Conservation (phyloP, 805 yeast species). For the Monosporozyma servazzii region DNA sequence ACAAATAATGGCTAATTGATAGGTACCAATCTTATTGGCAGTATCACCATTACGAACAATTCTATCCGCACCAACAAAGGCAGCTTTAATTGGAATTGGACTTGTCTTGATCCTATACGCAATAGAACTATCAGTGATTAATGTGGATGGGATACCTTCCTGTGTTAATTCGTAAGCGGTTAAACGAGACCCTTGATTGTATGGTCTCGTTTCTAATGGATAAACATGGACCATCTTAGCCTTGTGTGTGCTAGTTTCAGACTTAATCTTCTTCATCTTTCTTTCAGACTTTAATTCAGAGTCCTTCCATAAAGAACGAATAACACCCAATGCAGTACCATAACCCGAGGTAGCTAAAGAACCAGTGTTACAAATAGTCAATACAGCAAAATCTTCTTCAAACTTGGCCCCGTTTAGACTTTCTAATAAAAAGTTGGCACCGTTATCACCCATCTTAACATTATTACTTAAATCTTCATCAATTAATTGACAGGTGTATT, state of each 20-base stretch:
- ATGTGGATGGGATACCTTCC: conserved; percentile 79
- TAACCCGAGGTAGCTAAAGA: conserved; percentile 95
- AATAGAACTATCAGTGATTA: conserved; percentile 88
- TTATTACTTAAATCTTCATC: conserved; percentile 76
- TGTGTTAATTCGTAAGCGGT: conserved; percentile 86
- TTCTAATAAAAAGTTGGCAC: conserved; percentile 55
- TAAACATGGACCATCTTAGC: conserved; percentile 61
- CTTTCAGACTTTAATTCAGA: conserved; percentile 27
- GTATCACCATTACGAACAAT: conserved; percentile 90
- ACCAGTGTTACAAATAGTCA: conserved; percentile 95
- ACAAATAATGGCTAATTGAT: conserved; percentile 72
- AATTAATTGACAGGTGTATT: conserved; percentile 47
- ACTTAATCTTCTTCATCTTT: conserved; percentile 18
- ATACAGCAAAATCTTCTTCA: conserved; percentile 61
- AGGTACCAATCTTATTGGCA: conserved; percentile 94
- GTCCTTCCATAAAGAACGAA: conserved; percentile 56
- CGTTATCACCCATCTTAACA: conserved; percentile 68
- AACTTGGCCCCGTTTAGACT: conserved; percentile 39
- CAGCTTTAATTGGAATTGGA: conserved; percentile 65
- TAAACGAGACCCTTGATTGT: conserved; percentile 89
- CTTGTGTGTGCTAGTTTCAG: conserved; percentile 8
- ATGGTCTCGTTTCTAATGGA: conserved; percentile 92
- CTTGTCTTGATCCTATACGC: conserved; percentile 51
- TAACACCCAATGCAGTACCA: conserved; percentile 92
- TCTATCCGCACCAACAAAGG: conserved; percentile 93